Evolutionary conservation across 768 basidiomycete genomes (phyloP).

Genomic region (Epithele typhae): DNA sequence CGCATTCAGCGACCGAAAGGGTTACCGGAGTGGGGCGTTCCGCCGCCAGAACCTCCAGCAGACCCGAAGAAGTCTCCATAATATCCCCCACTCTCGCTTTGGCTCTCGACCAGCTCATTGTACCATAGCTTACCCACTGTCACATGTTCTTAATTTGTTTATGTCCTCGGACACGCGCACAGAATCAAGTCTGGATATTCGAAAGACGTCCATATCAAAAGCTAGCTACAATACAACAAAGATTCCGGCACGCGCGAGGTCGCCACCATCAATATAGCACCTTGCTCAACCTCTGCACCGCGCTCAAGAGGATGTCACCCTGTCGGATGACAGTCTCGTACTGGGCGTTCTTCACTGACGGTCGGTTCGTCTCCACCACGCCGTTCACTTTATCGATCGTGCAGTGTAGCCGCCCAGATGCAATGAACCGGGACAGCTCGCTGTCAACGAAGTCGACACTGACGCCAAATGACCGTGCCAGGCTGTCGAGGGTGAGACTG

Average conservation of each 20-base stretch:
- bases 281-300: conserved; percentile 85
- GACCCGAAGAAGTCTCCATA: conserved; percentile 9
- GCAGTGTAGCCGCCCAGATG: conserved; percentile 77
- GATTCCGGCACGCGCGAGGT: too few relatives aligned
- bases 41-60: conserved; percentile 53
- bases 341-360: conserved; percentile 72
- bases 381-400: conserved; percentile 95
- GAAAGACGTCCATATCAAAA: background rate
- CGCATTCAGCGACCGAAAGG: conserved; percentile 81
- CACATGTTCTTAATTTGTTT: too few relatives aligned
- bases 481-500: conserved; percentile 82
- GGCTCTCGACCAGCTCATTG: too few relatives aligned
- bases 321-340: conserved; percentile 93
- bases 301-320: conserved; percentile 85
- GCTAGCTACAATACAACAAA: conserved; percentile 13
- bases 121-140: too few relatives aligned
- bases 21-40: conserved; percentile 91
- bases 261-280: conserved; percentile 55
- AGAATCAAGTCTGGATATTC: too few relatives aligned
- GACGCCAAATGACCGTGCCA: conserved; percentile 87
- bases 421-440: conserved; percentile 90
- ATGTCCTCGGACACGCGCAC: too few relatives aligned
- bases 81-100: background rate
- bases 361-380: conserved; percentile 86
- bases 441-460: conserved; percentile 87